Evolutionary conservation across 345 rosid species (phyloP).

Genomic region (Angophora floribunda): DNA sequence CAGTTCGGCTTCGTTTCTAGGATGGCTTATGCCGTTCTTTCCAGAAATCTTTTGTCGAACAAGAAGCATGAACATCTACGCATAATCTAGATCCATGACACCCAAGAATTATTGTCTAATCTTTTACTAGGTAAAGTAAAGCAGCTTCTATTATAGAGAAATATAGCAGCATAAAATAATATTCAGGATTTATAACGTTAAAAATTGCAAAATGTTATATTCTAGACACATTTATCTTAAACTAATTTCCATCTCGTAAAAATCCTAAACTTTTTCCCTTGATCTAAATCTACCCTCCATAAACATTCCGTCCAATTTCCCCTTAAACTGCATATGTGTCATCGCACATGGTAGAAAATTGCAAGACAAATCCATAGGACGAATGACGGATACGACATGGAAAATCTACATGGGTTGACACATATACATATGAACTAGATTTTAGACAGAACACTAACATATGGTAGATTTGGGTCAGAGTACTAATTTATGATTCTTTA

Average conservation of each 20-base stretch:
- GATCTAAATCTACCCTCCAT: neutral
- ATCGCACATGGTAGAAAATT: neutral
- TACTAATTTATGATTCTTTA: neutral
- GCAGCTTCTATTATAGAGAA: neutral
- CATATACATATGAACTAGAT: neutral
- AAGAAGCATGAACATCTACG: neutral
- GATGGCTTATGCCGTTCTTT: neutral
- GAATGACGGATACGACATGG: accelerated
- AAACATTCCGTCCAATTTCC: neutral
- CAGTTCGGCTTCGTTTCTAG: neutral
- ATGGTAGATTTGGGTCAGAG: neutral
- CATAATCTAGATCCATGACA: neutral
- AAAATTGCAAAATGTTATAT: neutral
- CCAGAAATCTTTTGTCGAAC: neutral
- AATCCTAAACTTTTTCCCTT: neutral
- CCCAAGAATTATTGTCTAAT: neutral
- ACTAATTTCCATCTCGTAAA: neutral
- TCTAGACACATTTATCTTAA: accelerated
- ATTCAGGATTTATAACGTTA: neutral
- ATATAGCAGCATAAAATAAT: neutral
- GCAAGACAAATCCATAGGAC: accelerated
- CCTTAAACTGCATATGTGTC: neutral
- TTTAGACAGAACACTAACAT: neutral
- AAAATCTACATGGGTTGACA: neutral
- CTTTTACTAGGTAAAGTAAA: neutral